Base-by-base conservation (phyloP, 2,329 filamentous ascomycete species). In the Exophiala alcalophila region DNA sequence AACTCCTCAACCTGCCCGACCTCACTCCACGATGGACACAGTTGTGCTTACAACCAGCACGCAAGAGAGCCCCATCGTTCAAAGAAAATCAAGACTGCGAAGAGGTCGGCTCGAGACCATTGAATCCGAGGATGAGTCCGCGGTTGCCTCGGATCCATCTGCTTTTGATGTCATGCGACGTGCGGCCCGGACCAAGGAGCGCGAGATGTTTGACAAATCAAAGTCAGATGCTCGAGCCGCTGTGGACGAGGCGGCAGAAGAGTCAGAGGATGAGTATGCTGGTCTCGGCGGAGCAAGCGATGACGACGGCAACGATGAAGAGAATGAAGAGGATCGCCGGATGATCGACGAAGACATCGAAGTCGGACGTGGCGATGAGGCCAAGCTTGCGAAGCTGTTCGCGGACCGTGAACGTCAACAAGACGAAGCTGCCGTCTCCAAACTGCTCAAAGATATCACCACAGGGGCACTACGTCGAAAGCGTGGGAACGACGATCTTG, bases 251-350 rank as follows among this genome's bases (percentile, higher is more conserved):
- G 89, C 94, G 61, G 28, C 92, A 48, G 87, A 95, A 57, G 92
- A 98, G 66, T 98, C 92, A 0, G 94, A 98, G 61, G 92, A 98
- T 61, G 92, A 98, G 64, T 98, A 97, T 62, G 91, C 90, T 26
- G 92, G 92, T 4, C 73, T 98, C 7, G 92, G 92, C 54, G 92
- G 92, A 50, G 84, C 73, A 8, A 91, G 90, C 64, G 90, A 91
- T 47, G 87, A 91, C 52, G 83, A 81, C 30, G 83, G 77, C 29
- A 83, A 83, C 41, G 85, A 89, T 45, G 78, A 86, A 47, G 84
- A 83, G 24, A 80, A 86, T 44, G 81, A 81, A 20, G 78, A 85
- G 5, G 78, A 92, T 50, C 78, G 84, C 55, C 82, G 88, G 50
- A 94, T 98, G 80, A 95, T 98, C 59, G 86, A 92, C 58, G 90